Conservation (phyloP, 139 green algal species). For the Chlorella sp. region DNA sequence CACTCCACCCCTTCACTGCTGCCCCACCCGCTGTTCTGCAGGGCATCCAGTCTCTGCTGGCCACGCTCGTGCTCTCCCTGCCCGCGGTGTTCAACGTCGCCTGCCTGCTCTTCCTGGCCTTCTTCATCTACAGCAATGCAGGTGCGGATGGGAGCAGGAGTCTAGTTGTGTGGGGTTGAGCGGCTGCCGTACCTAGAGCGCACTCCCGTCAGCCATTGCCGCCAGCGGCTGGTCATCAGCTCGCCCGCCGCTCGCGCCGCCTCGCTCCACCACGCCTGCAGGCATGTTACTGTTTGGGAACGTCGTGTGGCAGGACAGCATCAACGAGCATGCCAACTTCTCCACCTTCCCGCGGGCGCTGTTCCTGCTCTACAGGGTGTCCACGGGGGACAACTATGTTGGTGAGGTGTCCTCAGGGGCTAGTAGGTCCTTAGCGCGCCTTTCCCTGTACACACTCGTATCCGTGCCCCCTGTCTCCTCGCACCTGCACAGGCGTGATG, state of each 20-base stretch:
- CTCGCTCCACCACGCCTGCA: not conserved
- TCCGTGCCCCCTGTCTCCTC: too few relatives aligned
- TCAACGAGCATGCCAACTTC: constrained; percentile 79
- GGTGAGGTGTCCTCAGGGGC: not conserved
- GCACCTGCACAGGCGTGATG: constrained; percentile 39
- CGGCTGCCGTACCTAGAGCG: too few relatives aligned
- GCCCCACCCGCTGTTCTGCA: constrained; percentile 31
- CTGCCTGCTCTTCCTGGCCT: constrained; percentile 69
- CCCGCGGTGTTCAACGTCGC: constrained; percentile 81
- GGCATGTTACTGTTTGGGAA: constrained; percentile 64
- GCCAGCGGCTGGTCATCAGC: too few relatives aligned
- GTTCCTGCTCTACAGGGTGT: constrained; percentile 51
- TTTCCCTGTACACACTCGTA: too few relatives aligned
- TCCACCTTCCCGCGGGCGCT: constrained; percentile 29
- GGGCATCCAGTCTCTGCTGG: constrained; percentile 64
- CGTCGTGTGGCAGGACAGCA: constrained; percentile 25
- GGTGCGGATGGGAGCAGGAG: too few relatives aligned
- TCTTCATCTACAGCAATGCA: constrained; percentile 85
- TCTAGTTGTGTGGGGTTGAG: too few relatives aligned
- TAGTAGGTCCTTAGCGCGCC: not conserved
- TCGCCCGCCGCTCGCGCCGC: not conserved
- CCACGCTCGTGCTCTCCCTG: constrained; percentile 74
- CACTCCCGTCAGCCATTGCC: too few relatives aligned
- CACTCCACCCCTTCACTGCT: not conserved
- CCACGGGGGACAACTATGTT: constrained; percentile 79